phyloP scores from a whole-genome alignment of 805 yeast species.

The Ascoidea tarda region DNA sequence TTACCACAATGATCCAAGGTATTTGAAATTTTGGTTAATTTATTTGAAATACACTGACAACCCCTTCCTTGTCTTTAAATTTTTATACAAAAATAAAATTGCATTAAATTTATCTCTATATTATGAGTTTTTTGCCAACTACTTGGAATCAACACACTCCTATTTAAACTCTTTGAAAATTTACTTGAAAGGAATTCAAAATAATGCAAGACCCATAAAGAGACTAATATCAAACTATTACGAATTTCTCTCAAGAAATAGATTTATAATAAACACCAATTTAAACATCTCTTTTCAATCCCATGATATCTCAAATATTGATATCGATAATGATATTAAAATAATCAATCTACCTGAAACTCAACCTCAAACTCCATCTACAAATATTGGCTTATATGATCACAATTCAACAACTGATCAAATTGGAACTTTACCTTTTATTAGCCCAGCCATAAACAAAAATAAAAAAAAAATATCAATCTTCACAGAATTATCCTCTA shows the following conservation, averaged over 20 bases:
- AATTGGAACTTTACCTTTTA: background rate
- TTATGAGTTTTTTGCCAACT: slow-evolving; percentile 69
- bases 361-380: slow-evolving; percentile 1
- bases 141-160: slow-evolving; percentile 36
- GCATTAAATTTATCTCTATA: slow-evolving; percentile 54
- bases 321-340: slow-evolving; percentile 17
- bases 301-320: slow-evolving; percentile 20
- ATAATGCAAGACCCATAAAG: slow-evolving; percentile 49
- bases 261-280: slow-evolving; percentile 11
- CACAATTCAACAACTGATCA: slow-evolving; percentile 1
- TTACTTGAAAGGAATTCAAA: slow-evolving; percentile 40
- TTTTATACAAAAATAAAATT: slow-evolving; percentile 55
- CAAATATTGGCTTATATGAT: slow-evolving; percentile 8
- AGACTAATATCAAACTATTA: slow-evolving; percentile 28
- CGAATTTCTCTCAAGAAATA: slow-evolving; percentile 28
- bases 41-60: slow-evolving; percentile 57
- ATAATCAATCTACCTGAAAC: too few species aligned
- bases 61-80: slow-evolving; percentile 58
- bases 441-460: slow-evolving; percentile 1
- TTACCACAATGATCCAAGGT: slow-evolving; percentile 76
- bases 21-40: slow-evolving; percentile 67
- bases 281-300: slow-evolving; percentile 23
- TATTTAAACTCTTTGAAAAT: slow-evolving; percentile 43
- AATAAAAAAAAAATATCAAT: slow-evolving; percentile 9
- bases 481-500: background rate